Evolutionary conservation across 176 grass and related monocot species (phyloP).

Genomic region (Bonia amplexicaulis): DNA sequence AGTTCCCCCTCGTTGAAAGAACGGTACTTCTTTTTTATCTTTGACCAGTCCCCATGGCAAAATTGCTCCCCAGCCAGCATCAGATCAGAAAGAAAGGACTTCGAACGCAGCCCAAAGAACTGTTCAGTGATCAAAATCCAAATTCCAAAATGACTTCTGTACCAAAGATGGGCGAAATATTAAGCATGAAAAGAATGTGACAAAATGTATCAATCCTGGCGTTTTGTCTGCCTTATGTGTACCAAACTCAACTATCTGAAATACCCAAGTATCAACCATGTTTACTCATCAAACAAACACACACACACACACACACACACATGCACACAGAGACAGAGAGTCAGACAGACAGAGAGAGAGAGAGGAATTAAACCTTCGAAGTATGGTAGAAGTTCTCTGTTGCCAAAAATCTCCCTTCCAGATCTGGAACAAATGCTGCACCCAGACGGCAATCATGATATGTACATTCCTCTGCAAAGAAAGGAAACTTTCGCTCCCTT

Average conservation of each 20-base stretch:
- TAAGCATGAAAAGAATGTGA: background rate
- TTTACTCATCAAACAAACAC: background rate
- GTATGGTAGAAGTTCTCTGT: constrained; percentile 96
- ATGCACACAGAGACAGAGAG: background rate
- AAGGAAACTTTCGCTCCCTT: background rate
- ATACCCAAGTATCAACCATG: background rate
- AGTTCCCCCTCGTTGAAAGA: constrained; percentile 71
- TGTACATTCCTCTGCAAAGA: constrained; percentile 62
- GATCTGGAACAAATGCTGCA: constrained; percentile 60
- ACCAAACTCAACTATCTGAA: background rate
- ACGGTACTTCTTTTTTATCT: constrained; percentile 62
- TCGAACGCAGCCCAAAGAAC: constrained; percentile 73
- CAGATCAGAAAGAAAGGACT: constrained; percentile 66
- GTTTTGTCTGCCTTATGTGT: background rate
- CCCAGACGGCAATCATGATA: constrained; percentile 62
- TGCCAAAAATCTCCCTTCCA: constrained; percentile 72
- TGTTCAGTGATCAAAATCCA: constrained; percentile 34
- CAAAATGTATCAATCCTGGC: background rate
- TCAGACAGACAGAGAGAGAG: background rate
- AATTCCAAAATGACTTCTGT: background rate
- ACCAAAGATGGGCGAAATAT: background rate
- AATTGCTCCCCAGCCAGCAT: constrained; percentile 73
- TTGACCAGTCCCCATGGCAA: constrained; percentile 80
- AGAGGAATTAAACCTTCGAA: constrained; percentile 50
- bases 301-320: background rate